A percentile compares a stretch with the other conserved stretches of the same genome.
These are phyloP conservation scores for Xylaria sp. DNA, from an alignment of 2,329 filamentous ascomycete genomes.

Conservation along the genomic window DNA sequence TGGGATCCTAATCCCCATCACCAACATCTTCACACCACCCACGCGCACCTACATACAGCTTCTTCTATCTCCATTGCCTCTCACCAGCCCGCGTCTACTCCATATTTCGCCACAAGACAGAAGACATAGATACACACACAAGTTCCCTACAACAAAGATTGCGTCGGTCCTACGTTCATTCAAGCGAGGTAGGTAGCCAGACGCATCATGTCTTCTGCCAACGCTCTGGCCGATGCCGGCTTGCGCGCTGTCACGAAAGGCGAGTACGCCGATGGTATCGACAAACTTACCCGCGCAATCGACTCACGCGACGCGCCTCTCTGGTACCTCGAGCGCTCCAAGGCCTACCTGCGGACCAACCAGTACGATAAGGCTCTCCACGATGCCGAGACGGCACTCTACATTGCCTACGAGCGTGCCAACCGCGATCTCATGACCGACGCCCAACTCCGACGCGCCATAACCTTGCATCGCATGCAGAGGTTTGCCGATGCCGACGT, in stretches of 20 bases:
- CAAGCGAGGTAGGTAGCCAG: no score
- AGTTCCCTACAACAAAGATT: no score
- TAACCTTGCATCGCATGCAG: conserved; percentile 73
- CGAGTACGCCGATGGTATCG: conserved; percentile 71
- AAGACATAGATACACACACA: no score
- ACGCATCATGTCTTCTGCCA: conserved; percentile 58
- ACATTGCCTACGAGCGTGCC: conserved; percentile 68
- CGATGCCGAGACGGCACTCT: conserved; percentile 71
- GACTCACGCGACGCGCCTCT: conserved; percentile 68
- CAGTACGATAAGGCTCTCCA: conserved; percentile 68
- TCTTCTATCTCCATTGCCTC: no score
- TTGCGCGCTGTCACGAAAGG: conserved; percentile 66
- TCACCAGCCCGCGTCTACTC: no score
- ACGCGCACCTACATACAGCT: no score
- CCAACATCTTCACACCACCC: no score
- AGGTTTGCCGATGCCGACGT: conserved; percentile 77
- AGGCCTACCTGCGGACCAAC: conserved; percentile 71
- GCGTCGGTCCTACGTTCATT: no score
- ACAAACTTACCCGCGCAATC: conserved; percentile 71
- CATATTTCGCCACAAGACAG: no score
- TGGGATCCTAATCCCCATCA: no score
- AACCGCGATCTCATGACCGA: conserved; percentile 77
- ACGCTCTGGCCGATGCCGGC: conserved; percentile 62
- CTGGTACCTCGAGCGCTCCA: conserved; percentile 84
- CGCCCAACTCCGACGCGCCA: conserved; percentile 80